Conservation (phyloP, 352 stramenopile genomes). For the Globisporangium irregulare region DNA sequence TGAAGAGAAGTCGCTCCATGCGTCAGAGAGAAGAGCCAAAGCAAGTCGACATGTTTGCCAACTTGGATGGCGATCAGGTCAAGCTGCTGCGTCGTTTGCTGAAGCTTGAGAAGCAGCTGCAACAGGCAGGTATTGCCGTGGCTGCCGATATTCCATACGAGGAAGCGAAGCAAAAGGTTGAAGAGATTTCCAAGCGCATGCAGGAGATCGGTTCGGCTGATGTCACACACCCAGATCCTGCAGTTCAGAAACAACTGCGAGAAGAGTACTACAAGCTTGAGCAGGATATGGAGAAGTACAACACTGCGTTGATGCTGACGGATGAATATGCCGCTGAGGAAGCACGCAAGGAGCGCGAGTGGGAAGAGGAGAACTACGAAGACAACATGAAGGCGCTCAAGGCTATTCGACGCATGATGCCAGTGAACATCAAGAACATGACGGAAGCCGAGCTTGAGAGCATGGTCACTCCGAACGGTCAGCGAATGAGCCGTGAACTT, state of each 20-base stretch:
- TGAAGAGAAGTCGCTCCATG: conserved; percentile 57
- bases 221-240: conserved; percentile 79
- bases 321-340: conserved; percentile 91
- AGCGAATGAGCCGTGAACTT: conserved; percentile 71
- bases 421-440: conserved; percentile 90
- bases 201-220: conserved; percentile 90
- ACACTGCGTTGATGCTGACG: conserved; percentile 89
- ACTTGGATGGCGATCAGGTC: conserved; percentile 76
- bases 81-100: conserved; percentile 74
- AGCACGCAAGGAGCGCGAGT: conserved; percentile 88
- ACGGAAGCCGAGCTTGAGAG: conserved; percentile 83
- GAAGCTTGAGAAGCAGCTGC: conserved; percentile 83
- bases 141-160: conserved; percentile 93
- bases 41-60: conserved; percentile 61
- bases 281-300: conserved; percentile 94
- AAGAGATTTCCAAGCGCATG: conserved; percentile 90
- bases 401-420: conserved; percentile 90
- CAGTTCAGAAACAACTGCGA: conserved; percentile 80
- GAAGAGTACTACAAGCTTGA: conserved; percentile 93
- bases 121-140: conserved; percentile 84
- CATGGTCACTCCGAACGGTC: conserved; percentile 66
- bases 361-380: conserved; percentile 89
- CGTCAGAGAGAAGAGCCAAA: conserved; percentile 51
- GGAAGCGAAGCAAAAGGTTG: conserved; percentile 88
- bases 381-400: conserved; percentile 87